Percentiles rank a stretch among this genome's conserved stretches.
phyloP scores from a whole-genome alignment of 2,329 filamentous ascomycete genomes.

The Pyrenophora tritici-repentis region DNA sequence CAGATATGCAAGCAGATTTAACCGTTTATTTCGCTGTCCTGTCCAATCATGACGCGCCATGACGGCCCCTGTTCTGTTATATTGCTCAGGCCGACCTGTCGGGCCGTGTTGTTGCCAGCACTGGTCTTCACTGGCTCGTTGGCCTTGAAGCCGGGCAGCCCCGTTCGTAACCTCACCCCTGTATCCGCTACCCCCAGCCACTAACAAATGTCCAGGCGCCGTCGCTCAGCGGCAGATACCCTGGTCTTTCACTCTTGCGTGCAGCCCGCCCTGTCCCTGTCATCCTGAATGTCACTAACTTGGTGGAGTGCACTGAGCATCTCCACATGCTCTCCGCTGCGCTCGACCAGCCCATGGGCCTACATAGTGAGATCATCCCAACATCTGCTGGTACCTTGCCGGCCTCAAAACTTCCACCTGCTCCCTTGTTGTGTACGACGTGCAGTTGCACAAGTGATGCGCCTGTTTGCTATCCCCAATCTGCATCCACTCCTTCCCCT shows the following conservation, averaged over 20 bases:
- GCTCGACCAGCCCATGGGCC: constrained; percentile 36
- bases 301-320: constrained; percentile 41
- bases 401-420: constrained; percentile 31
- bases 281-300: constrained; percentile 30
- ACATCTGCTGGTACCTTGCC: constrained; percentile 33
- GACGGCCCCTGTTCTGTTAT: constrained; percentile 37
- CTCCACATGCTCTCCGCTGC: constrained; percentile 45
- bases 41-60: constrained; percentile 31
- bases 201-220: constrained; percentile 26
- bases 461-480: constrained; percentile 3
- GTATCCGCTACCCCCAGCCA: constrained; percentile 30
- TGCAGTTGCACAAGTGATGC: constrained; percentile 30
- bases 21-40: constrained; percentile 35
- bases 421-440: constrained; percentile 27
- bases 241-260: constrained; percentile 29
- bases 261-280: constrained; percentile 38
- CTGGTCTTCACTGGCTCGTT: constrained; percentile 34
- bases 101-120: constrained; percentile 26
- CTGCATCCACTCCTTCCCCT: constrained; percentile 1
- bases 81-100: constrained; percentile 39
- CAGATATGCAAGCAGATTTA: constrained; percentile 38
- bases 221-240: constrained; percentile 27
- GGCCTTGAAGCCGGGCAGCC: constrained; percentile 24
- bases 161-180: constrained; percentile 22
- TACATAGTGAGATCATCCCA: constrained; percentile 43